Conservation (phyloP, 306 rosid species). For the Begonia loranthoides region DNA sequence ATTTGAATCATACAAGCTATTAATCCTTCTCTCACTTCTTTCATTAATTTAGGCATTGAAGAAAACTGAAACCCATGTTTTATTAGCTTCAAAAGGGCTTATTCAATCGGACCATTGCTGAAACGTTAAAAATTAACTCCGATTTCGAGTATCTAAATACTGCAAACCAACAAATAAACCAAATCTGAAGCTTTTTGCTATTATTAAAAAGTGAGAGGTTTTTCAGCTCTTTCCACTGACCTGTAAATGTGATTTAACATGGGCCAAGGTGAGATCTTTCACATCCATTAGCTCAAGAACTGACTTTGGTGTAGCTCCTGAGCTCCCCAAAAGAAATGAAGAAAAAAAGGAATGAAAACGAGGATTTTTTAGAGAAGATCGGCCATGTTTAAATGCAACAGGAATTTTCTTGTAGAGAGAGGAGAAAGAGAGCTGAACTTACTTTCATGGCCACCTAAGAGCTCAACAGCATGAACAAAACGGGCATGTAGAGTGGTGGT, state of each 20-base stretch:
- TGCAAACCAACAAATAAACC: too few relatives aligned
- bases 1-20: constrained; percentile 23
- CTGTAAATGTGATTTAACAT: constrained; percentile 98
- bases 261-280: constrained; percentile 97
- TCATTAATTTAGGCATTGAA: neutral
- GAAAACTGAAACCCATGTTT: neutral
- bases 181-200: neutral
- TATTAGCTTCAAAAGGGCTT: neutral
- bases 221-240: constrained; percentile 17
- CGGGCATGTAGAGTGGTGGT: constrained; percentile 93
- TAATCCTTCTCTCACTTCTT: too few relatives aligned
- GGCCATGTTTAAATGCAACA: neutral
- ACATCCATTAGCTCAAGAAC: constrained; percentile 99
- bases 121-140: too few relatives aligned
- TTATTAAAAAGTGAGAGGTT: neutral
- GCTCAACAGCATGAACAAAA: constrained; percentile 94
- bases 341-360: neutral
- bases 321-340: neutral
- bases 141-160: too few relatives aligned
- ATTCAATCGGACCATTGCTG: constrained; percentile 7
- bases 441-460: constrained; percentile 99
- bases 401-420: neutral
- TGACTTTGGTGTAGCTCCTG: constrained; percentile 98
- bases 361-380: too few relatives aligned
- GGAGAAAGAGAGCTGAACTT: constrained; percentile 9